Evolutionary conservation across 805 yeast species (phyloP).

Genomic region (Pichia sporocuriosa): DNA sequence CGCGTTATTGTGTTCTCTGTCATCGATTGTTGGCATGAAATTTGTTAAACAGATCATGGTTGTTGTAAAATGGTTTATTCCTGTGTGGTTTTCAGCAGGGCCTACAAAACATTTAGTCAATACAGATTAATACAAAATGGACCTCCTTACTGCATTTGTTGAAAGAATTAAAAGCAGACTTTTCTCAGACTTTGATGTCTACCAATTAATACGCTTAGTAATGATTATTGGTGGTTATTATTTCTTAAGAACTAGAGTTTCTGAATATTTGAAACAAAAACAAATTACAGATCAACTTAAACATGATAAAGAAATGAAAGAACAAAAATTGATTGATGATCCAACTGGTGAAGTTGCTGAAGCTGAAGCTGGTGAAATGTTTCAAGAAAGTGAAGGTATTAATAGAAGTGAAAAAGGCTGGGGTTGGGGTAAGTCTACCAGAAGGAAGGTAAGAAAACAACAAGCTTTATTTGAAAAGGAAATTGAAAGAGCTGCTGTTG

Average conservation of each 20-base stretch:
- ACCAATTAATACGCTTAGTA: slow-evolving; percentile 41
- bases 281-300: slow-evolving; percentile 44
- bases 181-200: slow-evolving; percentile 37
- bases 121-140: too few species aligned
- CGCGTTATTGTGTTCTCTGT: too few species aligned
- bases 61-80: too few species aligned
- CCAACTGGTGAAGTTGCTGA: slow-evolving; percentile 28
- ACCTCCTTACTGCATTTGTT: background rate
- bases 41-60: too few species aligned
- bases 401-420: slow-evolving; percentile 39
- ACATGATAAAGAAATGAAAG: slow-evolving; percentile 39
- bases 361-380: slow-evolving; percentile 23
- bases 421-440: slow-evolving; percentile 79
- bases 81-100: too few species aligned
- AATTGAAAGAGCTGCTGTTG: slow-evolving; percentile 36
- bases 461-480: slow-evolving; percentile 48
- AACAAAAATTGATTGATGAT: slow-evolving; percentile 26
- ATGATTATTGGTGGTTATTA: slow-evolving; percentile 59
- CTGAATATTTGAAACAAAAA: slow-evolving; percentile 49
- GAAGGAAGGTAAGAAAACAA: slow-evolving; percentile 50
- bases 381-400: slow-evolving; percentile 2
- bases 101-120: too few species aligned
- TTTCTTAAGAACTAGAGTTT: slow-evolving; percentile 48
- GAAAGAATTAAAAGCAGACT: slow-evolving; percentile 10
- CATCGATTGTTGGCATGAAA: too few species aligned